These are phyloP conservation scores for Triticum dicoccoides DNA, from an alignment of 176 grass and related monocot genomes.

Conservation along the genomic window DNA sequence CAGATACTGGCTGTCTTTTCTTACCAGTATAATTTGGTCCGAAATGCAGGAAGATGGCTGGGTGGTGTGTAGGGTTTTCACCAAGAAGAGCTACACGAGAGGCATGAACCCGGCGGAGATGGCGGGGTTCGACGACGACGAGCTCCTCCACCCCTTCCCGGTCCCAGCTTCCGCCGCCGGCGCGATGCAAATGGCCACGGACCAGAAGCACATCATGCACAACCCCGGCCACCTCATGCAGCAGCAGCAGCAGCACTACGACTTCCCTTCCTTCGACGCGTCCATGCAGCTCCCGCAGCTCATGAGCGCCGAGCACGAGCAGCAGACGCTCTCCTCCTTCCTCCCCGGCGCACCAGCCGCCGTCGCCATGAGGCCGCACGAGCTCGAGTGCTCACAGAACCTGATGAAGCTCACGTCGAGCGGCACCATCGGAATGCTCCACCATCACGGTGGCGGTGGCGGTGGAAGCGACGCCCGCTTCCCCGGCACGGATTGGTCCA, in stretches of 20 bases:
- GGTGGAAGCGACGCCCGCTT: slow-evolving; percentile 20
- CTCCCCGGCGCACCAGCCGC: slow-evolving; percentile 13
- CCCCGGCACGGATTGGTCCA: slow-evolving; percentile 68
- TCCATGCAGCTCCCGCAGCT: slow-evolving; percentile 90
- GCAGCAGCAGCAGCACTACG: slow-evolving; percentile 27
- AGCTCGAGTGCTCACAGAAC: slow-evolving; percentile 68
- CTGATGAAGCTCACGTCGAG: slow-evolving; percentile 63
- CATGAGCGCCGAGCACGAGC: slow-evolving; percentile 53
- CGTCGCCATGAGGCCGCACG: slow-evolving; percentile 44
- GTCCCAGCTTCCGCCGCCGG: not conserved
- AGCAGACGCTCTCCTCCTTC: slow-evolving; percentile 15
- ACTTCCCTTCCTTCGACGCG: slow-evolving; percentile 57
- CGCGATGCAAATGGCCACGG: not conserved
- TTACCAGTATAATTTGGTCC: slow-evolving; percentile 13
- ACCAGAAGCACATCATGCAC: slow-evolving; percentile 52
- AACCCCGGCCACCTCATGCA: slow-evolving; percentile 35
- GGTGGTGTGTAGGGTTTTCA: slow-evolving; percentile 98
- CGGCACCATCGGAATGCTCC: slow-evolving; percentile 13
- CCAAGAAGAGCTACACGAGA: slow-evolving; percentile 81
- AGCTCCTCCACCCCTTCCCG: slow-evolving; percentile 44
- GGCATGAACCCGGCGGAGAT: slow-evolving; percentile 39
- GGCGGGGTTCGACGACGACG: slow-evolving; percentile 49
- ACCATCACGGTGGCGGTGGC: not conserved
- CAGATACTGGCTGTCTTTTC: not conserved
- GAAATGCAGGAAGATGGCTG: slow-evolving; percentile 91